These are phyloP conservation scores for Colletotrichum tamarilloi DNA, from an alignment of 2,329 filamentous ascomycete genomes.

Conservation along the genomic window DNA sequence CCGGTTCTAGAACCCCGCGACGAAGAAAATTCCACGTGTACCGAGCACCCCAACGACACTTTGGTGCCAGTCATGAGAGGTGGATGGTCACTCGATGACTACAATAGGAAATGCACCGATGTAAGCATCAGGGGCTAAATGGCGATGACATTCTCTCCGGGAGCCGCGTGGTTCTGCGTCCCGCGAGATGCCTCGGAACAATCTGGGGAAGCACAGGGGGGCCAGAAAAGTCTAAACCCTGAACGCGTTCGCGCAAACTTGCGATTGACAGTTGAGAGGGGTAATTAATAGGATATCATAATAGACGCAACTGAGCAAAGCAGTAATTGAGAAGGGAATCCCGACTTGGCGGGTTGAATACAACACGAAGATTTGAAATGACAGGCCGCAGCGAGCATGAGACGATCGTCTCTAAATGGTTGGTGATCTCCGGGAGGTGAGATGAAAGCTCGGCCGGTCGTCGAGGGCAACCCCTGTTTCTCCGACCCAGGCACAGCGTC, in stretches of 20 bases:
- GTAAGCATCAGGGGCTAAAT: not conserved
- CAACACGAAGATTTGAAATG: constrained; percentile 32
- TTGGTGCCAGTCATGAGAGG: not conserved
- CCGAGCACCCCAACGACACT: not conserved
- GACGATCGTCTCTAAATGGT: constrained; percentile 28
- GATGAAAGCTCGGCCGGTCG: constrained; percentile 34
- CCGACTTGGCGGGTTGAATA: not conserved
- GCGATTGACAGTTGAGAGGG: constrained; percentile 3
- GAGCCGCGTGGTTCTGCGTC: not conserved
- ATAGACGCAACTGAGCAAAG: not conserved
- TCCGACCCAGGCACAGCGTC: constrained; percentile 15
- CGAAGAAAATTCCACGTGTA: not conserved
- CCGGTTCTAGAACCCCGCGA: not conserved
- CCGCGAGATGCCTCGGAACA: constrained; percentile 16
- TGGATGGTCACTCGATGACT: not conserved
- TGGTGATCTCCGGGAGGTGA: constrained; percentile 34
- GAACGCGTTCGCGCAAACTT: not conserved
- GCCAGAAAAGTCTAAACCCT: constrained; percentile 1
- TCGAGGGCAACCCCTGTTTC: constrained; percentile 36
- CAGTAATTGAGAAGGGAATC: not conserved
- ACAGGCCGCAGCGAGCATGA: constrained; percentile 28
- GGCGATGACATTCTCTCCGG: not conserved
- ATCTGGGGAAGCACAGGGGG: constrained; percentile 32
- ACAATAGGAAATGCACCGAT: not conserved
- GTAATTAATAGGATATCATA: constrained; percentile 1